Percentiles rank a stretch among this genome's conserved stretches.
These are phyloP conservation scores for Fusarium sp. DNA, from an alignment of 2,329 filamentous ascomycete species.

Conservation along the genomic window DNA sequence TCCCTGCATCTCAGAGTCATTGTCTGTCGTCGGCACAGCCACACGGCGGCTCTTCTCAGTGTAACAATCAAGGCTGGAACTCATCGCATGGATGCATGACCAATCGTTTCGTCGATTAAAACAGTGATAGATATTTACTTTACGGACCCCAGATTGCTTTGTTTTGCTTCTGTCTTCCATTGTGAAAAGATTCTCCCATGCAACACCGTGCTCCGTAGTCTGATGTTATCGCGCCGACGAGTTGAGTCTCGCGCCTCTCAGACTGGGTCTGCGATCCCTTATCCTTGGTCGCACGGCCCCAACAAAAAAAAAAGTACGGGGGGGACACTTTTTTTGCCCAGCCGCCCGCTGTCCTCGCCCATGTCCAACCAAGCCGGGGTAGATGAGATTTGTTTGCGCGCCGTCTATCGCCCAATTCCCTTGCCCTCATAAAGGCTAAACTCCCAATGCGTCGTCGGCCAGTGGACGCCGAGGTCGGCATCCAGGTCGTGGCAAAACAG, in stretches of 20 bases:
- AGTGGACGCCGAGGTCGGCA: conserved; percentile 23
- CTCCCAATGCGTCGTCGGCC: conserved; percentile 40
- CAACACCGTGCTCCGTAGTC: conserved; percentile 40
- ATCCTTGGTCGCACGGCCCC: conserved; percentile 38
- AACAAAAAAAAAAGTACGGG: conserved; percentile 41
- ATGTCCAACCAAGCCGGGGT: conserved; percentile 36
- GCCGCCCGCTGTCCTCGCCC: conserved; percentile 32
- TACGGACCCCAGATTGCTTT: conserved; percentile 22
- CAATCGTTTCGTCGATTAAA: conserved; percentile 36
- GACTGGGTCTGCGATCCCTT: conserved; percentile 39
- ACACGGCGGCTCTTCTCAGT: conserved; percentile 5
- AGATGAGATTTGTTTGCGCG: conserved; percentile 21
- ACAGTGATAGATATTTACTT: conserved; percentile 43
- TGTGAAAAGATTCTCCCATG: conserved; percentile 31
- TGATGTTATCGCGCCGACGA: conserved; percentile 11
- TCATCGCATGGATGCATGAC: conserved; percentile 20
- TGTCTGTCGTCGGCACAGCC: neutral
- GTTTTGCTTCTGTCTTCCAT: conserved; percentile 11
- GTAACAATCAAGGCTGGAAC: neutral
- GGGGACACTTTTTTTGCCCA: conserved; percentile 31
- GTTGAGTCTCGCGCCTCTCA: conserved; percentile 25
- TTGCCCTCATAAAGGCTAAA: conserved; percentile 29
- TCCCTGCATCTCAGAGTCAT: neutral
- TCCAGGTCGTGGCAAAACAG: conserved; percentile 28
- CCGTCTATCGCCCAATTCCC: conserved; percentile 40